phyloP scores from a whole-genome alignment of 176 grass and related monocot species.

The Avena insularis region DNA sequence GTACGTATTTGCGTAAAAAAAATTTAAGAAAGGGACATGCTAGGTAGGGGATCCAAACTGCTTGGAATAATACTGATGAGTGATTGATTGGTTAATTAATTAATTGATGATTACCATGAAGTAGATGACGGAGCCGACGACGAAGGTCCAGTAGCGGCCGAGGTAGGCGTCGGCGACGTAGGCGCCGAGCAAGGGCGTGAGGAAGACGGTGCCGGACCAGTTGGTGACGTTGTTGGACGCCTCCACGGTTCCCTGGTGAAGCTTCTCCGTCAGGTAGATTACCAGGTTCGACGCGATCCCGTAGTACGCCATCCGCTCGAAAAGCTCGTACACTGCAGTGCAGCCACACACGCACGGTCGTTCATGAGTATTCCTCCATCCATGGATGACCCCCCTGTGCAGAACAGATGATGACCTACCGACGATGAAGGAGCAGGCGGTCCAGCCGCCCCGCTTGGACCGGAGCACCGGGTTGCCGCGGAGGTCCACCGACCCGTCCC shows the following conservation, averaged over 20 bases:
- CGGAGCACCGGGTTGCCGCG: slow-evolving; percentile 54
- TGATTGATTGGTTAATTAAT: too few relatives aligned
- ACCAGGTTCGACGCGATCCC: slow-evolving; percentile 56
- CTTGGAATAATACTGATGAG: too few relatives aligned
- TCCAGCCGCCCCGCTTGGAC: slow-evolving; percentile 55
- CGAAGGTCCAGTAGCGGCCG: slow-evolving; percentile 61
- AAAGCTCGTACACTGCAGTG: slow-evolving; percentile 44
- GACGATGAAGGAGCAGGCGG: slow-evolving; percentile 53
- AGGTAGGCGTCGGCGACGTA: slow-evolving; percentile 56
- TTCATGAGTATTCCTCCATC: too few relatives aligned
- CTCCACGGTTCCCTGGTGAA: slow-evolving; percentile 58
- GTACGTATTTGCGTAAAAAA: too few relatives aligned
- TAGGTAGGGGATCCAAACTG: too few relatives aligned
- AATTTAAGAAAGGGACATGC: too few relatives aligned
- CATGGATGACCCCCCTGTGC: too few relatives aligned
- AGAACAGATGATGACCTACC: neutral
- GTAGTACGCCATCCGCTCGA: slow-evolving; percentile 60
- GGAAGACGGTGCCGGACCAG: slow-evolving; percentile 49
- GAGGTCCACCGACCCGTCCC: slow-evolving; percentile 58
- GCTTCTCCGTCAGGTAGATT: slow-evolving; percentile 46
- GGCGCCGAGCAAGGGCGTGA: slow-evolving; percentile 46
- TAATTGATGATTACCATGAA: slow-evolving; percentile 25
- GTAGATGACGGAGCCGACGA: slow-evolving; percentile 44
- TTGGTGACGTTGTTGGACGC: slow-evolving; percentile 43
- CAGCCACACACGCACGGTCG: too few relatives aligned